Evolutionary conservation across 805 yeast genomes (phyloP), one percentile per base, ranked within the genome.

Genomic region (Starmerella roubikii): DNA sequence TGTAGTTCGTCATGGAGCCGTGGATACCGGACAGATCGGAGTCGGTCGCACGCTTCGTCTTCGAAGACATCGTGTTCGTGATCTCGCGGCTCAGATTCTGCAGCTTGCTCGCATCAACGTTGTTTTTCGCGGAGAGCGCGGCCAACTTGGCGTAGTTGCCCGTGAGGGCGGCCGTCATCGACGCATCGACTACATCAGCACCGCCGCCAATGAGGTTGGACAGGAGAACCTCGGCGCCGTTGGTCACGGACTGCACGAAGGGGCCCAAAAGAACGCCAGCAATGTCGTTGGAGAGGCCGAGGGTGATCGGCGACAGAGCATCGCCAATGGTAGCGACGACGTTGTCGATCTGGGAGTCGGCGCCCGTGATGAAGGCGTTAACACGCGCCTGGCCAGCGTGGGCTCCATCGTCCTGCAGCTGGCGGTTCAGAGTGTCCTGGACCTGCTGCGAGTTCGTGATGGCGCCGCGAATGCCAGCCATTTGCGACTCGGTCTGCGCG

Each of bases 301-400:
- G 26, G 7, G 52, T 47, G 24, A 41, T 22, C 12, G 40, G 40
- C n/a, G 41, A 30, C 13, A 41, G 36, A 15, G 47, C 41, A 20
- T 34, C 37, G 29, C 40, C 26, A 17, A 44, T 37, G 13, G 44
- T 39, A 18, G 44, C 41, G n/a, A 44, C 35, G 15, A 40, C 40
- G 38, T 54, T 52, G 42, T 54, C 56, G 31, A 52, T 48, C 42
- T 54, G 56, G 27, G 53, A 52, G 41, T 55, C 59, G 13, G 52
- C 41, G 18, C 57, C 57, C 23, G 56, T 49, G 34, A 55, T 49
- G 39, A 42, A 39, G 32, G 51, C 52, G 24, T 42, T 37, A 36
- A 51, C 22, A 18, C 30, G 30, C 21, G 50, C 54, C 36, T 42
- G 38, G 39, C n/a, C 26, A 10, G 44, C 26, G 30, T 46, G 49